Evolutionary conservation across 306 rosid genomes (phyloP).

Genomic region (Luffa aegyptiaca): DNA sequence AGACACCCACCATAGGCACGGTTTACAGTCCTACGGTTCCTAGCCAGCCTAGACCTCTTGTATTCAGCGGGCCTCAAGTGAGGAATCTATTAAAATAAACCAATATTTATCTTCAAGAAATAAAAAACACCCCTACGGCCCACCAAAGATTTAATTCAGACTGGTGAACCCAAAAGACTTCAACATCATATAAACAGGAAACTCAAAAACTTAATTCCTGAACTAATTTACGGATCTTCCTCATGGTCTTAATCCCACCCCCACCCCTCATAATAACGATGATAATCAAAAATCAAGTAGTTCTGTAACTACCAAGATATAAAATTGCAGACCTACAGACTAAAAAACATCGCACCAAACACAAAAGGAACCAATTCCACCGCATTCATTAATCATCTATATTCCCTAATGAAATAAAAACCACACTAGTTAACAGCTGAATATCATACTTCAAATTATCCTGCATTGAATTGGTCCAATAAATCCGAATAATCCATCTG

Average conservation of each 20-base stretch:
- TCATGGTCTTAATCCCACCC: too few species aligned
- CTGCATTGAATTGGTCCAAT: background rate
- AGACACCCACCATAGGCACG: background rate
- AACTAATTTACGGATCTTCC: too few species aligned
- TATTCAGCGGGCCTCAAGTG: conserved; percentile 83
- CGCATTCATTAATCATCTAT: background rate
- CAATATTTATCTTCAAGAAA: too few species aligned
- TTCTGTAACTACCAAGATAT: too few species aligned
- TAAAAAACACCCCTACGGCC: too few species aligned
- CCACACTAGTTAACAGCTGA: background rate
- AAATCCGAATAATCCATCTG: conserved; percentile 35
- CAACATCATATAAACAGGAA: too few species aligned
- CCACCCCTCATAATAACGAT: too few species aligned
- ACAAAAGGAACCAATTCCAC: background rate
- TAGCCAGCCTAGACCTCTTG: conserved; percentile 67
- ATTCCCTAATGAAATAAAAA: background rate
- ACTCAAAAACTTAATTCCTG: too few species aligned
- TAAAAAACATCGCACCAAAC: background rate
- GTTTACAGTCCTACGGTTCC: conserved; percentile 74
- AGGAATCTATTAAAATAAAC: conserved; percentile 26
- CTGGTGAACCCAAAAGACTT: too few species aligned
- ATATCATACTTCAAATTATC: conserved; percentile 8
- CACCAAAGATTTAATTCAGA: too few species aligned
- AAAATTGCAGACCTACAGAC: background rate
- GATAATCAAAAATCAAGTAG: too few species aligned